Base-by-base conservation (phyloP, 495 filamentous ascomycete species). In the Podospora appendiculata region DNA sequence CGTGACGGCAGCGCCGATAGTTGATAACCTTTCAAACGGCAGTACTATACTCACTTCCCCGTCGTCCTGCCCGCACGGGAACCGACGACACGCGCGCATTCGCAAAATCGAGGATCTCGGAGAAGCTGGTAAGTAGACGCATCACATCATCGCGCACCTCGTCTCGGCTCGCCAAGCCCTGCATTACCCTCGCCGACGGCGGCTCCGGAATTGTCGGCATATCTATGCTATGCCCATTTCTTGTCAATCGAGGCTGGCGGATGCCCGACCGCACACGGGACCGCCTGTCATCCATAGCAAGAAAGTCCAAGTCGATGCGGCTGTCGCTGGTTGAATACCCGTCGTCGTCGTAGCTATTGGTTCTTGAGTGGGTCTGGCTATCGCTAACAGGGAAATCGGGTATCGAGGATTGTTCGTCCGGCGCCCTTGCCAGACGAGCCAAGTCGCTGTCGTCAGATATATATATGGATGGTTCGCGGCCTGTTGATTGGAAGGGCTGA, bases 61-160 rank as follows among this genome's bases (percentile, higher is more conserved):
- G 16, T 56, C 56, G 4, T 46, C 51, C 48, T 52, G 56, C 39
- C 57, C 13, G 3, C 47, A 66, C 65, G 36, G 66, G 61, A 42
- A 70, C 51, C 45, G 55, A 45, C n/a, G 55, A 53, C 3, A 71
- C 48, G 41, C 58, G 56, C 9, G 52, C 50, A 32, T 64, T 68
- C 18, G 62, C 57, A 50, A 63, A 60, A 17, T 49, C 52, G 6
- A 79, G 58, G 47, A 77, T 73, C 13, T 76, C 71, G 17, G 67
- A 62, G 9, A 82, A 65, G 41, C 69, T 76, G 7, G 66, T 73
- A 33, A 84, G 58, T 40, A 82, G 58, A 6, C 80, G 61, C 48
- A 72, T 69, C 49, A 84, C 58, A 66, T 85, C 82, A 6, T 74
- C 70, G n/a, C 67, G 57, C 56, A 84, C 67, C 50, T 81, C 68